Base-by-base conservation (phyloP, 441 rosid genomes). In the Geranium incanum region DNA sequence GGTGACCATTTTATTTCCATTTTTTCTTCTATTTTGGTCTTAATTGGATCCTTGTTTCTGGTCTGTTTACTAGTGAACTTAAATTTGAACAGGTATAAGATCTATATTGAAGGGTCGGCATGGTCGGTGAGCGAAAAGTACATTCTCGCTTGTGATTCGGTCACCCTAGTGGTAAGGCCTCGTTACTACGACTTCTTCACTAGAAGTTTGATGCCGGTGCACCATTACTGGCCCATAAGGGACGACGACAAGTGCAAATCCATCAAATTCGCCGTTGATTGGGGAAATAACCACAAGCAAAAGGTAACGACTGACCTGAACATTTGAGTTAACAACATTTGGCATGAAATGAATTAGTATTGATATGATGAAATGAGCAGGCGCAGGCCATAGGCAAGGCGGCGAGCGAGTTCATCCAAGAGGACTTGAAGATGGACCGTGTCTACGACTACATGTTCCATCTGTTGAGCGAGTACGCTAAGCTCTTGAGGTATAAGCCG, bases 71-170 rank as follows among this genome's bases (percentile, higher is more conserved):
- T 55, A 2, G 16, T 55, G 23, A 15, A 55, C 6, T 55, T n/a
- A 18, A 55, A 18, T 15, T 3, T 16, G 62, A 16, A 18, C 21
- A 55, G 62, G 77, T 92, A 92, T 82, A 89, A 89, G 72, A 89
- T 89, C 62, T 92, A 92, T 59, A 78, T 88, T 5, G 97, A 92
- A 84, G 97, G 97, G 33, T 84, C 75, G 50, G 90, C 84, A 1
- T 92, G 97, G 97, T 92, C 97, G 0, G 97, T 92, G 52, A 92
- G 97, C 38, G 96, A 87, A 85, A 89, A 92, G 76, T 89, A 89
- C 77, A 89, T 88, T 62, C 78, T 88, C 55, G 96, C 90, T 0
- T 89, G 97, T 38, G 89, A 92, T 74, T 87, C 96, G 0, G 82
- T 79, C 11, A 71, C 97, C 0, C 75, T 92, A 52, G 71, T 88